Base-by-base conservation (phyloP, 2,329 filamentous ascomycete genomes). In the Ramichloridium luteum region DNA sequence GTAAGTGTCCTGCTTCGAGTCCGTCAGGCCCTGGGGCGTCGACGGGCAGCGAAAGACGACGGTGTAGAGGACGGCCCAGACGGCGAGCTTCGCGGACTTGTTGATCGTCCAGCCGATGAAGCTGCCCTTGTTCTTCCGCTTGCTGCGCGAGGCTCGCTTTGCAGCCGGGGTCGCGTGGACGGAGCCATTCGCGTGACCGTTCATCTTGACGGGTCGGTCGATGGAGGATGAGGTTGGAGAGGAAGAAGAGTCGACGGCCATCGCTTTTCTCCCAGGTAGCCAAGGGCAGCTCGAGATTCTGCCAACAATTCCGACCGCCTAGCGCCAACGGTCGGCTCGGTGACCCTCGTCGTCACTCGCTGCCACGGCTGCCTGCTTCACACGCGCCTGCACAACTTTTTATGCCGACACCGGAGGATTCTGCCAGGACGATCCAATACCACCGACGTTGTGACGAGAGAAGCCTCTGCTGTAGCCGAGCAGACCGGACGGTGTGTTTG, bases 41-140 rank as follows among this genome's bases (percentile, higher is more conserved):
- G 75, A 64, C 9, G 88, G 88, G 56, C 88, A 98, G 39, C 78
- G 74, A 55, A 98, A 80, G 37, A 88, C 59, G 34, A 90, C 62
- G 14, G 80, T 90, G 39, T 85, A 57, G 42, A 96, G 75, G 20
- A 77, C 70, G 55, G 90, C 93, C 88, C 88, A 98, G 13, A 83
- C 79, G 36, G 77, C 57, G 27, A 94, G 57, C 49, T 88, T 54
- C 34, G 45, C 16, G 15, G 27, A 36, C 38, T 53, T 53, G 34
- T 50, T 41, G 20, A 46, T 14, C 15, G 41, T 14, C 47, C 48
- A 51, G 25, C 35, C 41, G 3, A 39, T 36, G 22, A 37, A 45
- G 12, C 43, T 44, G 16, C 32, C 31, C 26, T 34, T 41, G 22
- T 26, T 30, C 17, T 35, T 37, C 13, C 38, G 39, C 29, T 34